Percentiles rank a stretch among this genome's conserved stretches.
Evolutionary conservation across 176 grass and related monocot genomes (phyloP).

Genomic region (Secale cereale): DNA sequence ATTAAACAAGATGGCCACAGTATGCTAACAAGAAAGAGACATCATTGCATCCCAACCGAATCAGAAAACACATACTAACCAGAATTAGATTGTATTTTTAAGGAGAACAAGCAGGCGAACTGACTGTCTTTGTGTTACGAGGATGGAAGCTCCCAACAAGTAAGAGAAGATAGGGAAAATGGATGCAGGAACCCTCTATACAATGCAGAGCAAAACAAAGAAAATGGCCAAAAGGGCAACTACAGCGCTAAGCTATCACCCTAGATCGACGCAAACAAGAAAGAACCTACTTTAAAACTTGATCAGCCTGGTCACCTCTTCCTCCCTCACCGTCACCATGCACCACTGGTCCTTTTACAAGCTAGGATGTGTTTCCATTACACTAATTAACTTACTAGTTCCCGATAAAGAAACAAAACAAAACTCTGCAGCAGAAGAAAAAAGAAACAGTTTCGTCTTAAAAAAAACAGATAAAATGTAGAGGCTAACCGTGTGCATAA

Average conservation of each 20-base stretch:
- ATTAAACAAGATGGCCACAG: neutral
- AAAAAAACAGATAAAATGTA: neutral
- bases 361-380: neutral
- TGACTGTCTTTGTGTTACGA: neutral
- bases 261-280: neutral
- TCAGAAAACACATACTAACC: neutral
- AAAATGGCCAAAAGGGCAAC: neutral
- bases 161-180: neutral
- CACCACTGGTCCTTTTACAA: neutral
- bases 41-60: neutral
- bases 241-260: neutral
- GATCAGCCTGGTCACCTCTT: neutral
- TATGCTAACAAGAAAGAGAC: neutral
- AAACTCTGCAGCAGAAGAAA: neutral
- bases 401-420: neutral
- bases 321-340: neutral
- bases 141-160: neutral
- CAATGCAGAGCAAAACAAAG: neutral
- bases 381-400: neutral
- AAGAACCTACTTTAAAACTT: neutral
- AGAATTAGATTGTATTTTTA: neutral
- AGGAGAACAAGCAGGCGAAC: neutral
- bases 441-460: no score
- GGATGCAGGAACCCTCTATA: neutral
- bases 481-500: neutral